Percentiles rank a stretch among this genome's conserved stretches.
phyloP scores from a whole-genome alignment of 1,284 basidiomycete genomes.

The Cutaneotrichosporon dermatis region DNA sequence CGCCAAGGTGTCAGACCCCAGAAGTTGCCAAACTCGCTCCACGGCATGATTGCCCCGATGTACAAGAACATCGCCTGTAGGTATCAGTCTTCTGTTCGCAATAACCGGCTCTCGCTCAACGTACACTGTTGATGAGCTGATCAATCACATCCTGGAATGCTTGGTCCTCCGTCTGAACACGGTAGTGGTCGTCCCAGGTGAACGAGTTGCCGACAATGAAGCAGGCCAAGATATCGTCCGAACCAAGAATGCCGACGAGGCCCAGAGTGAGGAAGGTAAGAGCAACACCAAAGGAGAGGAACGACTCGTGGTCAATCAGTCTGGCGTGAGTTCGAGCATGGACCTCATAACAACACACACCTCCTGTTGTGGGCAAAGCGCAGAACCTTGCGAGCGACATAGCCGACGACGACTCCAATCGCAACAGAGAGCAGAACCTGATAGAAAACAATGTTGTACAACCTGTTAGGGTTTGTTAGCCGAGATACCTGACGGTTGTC shows the following conservation, averaged over 20 bases:
- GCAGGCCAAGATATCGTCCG: slow-evolving; percentile 73
- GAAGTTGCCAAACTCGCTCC: slow-evolving; percentile 43
- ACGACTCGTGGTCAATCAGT: slow-evolving; percentile 48
- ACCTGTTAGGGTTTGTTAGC: slow-evolving; percentile 26
- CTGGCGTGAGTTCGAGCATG: slow-evolving; percentile 12
- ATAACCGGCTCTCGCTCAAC: too few relatives aligned
- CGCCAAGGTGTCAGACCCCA: slow-evolving; percentile 68
- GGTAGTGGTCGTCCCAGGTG: slow-evolving; percentile 51
- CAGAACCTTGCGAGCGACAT: slow-evolving; percentile 45
- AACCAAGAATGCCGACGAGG: slow-evolving; percentile 74
- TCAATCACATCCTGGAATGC: slow-evolving; percentile 57
- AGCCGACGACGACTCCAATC: slow-evolving; percentile 75
- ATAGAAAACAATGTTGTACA: slow-evolving; percentile 46
- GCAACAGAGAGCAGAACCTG: slow-evolving; percentile 65
- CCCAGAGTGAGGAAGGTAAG: slow-evolving; percentile 67
- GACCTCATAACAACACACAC: slow-evolving; percentile 30
- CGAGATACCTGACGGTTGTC: too few relatives aligned
- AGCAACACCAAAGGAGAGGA: slow-evolving; percentile 46
- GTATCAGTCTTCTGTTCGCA: background rate
- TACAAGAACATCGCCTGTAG: slow-evolving; percentile 62
- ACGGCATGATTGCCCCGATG: slow-evolving; percentile 90
- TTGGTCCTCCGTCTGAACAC: slow-evolving; percentile 53
- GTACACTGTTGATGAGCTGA: slow-evolving; percentile 51
- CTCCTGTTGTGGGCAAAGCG: slow-evolving; percentile 32
- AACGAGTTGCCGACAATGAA: slow-evolving; percentile 45